These are phyloP conservation scores for Immersiella caudata DNA, from an alignment of 495 filamentous ascomycete species.

Conservation along the genomic window DNA sequence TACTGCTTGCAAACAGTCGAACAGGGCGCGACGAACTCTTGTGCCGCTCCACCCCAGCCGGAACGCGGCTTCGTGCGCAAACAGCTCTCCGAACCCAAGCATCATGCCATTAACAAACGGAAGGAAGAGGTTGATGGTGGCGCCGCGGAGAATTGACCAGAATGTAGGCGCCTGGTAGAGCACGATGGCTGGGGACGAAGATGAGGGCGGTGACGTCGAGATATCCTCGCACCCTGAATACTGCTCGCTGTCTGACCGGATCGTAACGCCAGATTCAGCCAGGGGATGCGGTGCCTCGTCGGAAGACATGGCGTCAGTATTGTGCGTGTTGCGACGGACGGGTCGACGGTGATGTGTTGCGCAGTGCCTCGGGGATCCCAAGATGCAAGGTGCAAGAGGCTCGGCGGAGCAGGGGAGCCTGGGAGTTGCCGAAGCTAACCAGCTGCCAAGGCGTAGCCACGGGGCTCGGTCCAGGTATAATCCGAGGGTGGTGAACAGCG, in stretches of 20 bases:
- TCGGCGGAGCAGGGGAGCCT: conserved; percentile 13
- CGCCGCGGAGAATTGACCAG: conserved; percentile 81
- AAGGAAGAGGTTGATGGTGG: conserved; percentile 90
- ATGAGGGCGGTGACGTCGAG: conserved; percentile 61
- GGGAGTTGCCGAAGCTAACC: conserved; percentile 9
- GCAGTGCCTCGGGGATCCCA: background rate
- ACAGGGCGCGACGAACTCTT: conserved; percentile 63
- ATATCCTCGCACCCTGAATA: conserved; percentile 73
- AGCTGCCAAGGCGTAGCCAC: background rate
- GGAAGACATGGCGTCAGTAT: conserved; percentile 41
- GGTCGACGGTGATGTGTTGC: conserved; percentile 2
- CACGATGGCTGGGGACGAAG: conserved; percentile 72
- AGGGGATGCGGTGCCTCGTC: conserved; percentile 63
- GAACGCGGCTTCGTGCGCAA: conserved; percentile 94
- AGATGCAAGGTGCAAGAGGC: conserved; percentile 11
- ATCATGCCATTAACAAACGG: conserved; percentile 98
- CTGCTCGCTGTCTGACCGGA: conserved; percentile 87
- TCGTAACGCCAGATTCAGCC: conserved; percentile 79
- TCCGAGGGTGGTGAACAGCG: background rate
- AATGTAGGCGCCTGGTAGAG: conserved; percentile 87
- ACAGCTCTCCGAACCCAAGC: conserved; percentile 94
- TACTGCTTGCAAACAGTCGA: background rate
- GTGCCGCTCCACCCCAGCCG: conserved; percentile 90
- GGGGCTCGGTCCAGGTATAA: background rate
- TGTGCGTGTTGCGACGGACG: background rate